Conservation (phyloP, 768 basidiomycete genomes). For the Gautieria morchelliformis region DNA sequence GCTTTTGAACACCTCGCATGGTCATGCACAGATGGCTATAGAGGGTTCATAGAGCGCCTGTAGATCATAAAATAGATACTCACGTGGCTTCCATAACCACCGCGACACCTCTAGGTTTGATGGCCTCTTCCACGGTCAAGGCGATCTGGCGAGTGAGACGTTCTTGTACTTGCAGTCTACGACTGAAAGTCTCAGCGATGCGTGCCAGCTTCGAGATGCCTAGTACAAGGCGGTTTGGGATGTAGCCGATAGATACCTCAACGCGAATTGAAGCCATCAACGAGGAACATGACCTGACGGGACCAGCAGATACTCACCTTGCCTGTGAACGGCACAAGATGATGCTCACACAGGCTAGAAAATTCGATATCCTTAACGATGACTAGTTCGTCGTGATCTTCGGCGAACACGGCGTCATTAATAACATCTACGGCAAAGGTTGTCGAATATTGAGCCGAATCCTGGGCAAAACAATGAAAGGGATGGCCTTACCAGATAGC, state of each 20-base stretch:
- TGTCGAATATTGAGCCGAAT: no score
- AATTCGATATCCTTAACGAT: constrained; percentile 96
- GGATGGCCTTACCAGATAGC: constrained; percentile 54
- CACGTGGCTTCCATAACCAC: constrained; percentile 99
- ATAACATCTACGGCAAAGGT: constrained; percentile 65
- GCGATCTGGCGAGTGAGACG: constrained; percentile 96
- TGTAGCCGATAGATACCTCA: constrained; percentile 95
- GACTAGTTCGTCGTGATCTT: constrained; percentile 99
- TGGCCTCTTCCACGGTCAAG: constrained; percentile 95
- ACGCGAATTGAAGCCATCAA: background rate
- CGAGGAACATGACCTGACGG: constrained; percentile 3
- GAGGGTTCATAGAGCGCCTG: background rate
- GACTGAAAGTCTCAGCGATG: constrained; percentile 94
- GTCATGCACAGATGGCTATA: constrained; percentile 95
- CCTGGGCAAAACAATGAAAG: constrained; percentile 8
- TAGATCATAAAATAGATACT: constrained; percentile 23
- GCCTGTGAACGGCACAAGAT: constrained; percentile 95
- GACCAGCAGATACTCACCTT: constrained; percentile 43
- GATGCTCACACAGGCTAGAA: constrained; percentile 96
- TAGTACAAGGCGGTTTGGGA: constrained; percentile 89
- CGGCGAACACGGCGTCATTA: constrained; percentile 95
- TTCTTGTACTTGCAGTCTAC: constrained; percentile 95
- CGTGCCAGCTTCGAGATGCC: constrained; percentile 94
- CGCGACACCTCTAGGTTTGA: constrained; percentile 93
- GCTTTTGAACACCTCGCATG: constrained; percentile 99